Evolutionary conservation across 148 eudicot genomes (phyloP).

Genomic region (Amaranthus cruentus): DNA sequence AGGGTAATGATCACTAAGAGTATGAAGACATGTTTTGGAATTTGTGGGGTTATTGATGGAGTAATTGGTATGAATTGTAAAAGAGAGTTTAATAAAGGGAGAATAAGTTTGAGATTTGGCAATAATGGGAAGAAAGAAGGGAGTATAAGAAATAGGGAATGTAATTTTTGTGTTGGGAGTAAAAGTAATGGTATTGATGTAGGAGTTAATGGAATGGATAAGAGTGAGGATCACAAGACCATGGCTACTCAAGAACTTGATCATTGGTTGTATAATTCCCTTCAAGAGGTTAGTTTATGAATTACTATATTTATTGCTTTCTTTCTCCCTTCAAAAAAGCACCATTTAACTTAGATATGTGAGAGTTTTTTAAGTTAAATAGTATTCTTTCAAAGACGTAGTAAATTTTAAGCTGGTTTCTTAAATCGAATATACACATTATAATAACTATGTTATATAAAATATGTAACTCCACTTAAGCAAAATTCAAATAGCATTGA

Average conservation of each 20-base stretch:
- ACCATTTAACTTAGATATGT: no score
- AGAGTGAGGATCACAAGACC: not conserved
- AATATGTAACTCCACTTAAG: no score
- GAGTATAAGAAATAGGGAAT: not conserved
- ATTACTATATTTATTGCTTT: no score
- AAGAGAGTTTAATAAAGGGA: not conserved
- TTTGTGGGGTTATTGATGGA: no score
- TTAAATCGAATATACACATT: no score
- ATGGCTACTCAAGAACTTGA: constrained; percentile 21
- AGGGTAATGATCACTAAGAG: not conserved
- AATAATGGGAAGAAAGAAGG: not conserved
- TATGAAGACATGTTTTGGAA: not conserved
- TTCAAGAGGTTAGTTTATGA: constrained; percentile 25
- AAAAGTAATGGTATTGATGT: not conserved
- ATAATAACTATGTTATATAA: no score
- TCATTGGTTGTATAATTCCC: constrained; percentile 31
- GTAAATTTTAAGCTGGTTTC: no score
- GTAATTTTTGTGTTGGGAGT: not conserved
- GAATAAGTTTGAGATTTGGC: not conserved
- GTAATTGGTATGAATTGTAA: not conserved
- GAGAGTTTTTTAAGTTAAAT: no score
- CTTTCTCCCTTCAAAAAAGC: no score
- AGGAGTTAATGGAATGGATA: not conserved
- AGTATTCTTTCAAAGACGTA: no score
- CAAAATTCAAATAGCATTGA: no score